Percentiles rank a stretch among this genome's conserved stretches.
Evolutionary conservation across 1,284 basidiomycete genomes (phyloP).

Genomic region (Pisolithus thermaeus): DNA sequence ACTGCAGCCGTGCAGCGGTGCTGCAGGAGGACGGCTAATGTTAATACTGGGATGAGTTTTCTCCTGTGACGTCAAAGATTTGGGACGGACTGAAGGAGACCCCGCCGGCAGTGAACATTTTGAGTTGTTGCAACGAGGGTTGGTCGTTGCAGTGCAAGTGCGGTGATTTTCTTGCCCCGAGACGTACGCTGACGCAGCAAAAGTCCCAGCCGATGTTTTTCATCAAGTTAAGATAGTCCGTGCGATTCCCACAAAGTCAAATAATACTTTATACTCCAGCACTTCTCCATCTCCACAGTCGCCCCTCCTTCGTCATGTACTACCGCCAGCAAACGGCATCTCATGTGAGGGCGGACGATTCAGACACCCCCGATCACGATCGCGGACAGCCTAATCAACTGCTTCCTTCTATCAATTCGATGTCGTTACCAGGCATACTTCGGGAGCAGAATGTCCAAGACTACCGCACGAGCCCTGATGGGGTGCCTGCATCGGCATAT

Average conservation of each 20-base stretch:
- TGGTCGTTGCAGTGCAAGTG: background rate
- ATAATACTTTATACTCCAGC: constrained; percentile 7
- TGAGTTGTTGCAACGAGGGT: background rate
- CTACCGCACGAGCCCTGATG: constrained; percentile 2
- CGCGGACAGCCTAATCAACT: constrained; percentile 1
- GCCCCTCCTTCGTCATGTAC: constrained; percentile 4
- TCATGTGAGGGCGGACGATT: constrained; percentile 1
- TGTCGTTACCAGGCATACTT: constrained; percentile 15
- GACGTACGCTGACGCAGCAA: constrained; percentile 5
- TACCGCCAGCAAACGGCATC: constrained; percentile 10
- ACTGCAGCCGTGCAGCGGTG: background rate
- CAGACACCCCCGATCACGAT: constrained; percentile 1
- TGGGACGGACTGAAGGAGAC: no score
- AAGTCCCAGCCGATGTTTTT: constrained; percentile 3
- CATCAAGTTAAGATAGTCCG: constrained; percentile 1
- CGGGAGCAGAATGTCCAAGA: constrained; percentile 1
- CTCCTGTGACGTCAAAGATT: no score
- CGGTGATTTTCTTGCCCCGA: background rate
- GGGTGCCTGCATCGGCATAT: constrained; percentile 1
- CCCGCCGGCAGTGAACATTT: background rate
- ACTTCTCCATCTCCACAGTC: background rate
- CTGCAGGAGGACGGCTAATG: background rate
- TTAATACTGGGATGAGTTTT: no score
- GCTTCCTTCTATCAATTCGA: constrained; percentile 13
- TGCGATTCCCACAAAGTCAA: constrained; percentile 19